Percentiles rank a stretch among this genome's conserved stretches.
Evolutionary conservation across 306 rosid species (phyloP).

Genomic region (Hippophae rhamnoides): DNA sequence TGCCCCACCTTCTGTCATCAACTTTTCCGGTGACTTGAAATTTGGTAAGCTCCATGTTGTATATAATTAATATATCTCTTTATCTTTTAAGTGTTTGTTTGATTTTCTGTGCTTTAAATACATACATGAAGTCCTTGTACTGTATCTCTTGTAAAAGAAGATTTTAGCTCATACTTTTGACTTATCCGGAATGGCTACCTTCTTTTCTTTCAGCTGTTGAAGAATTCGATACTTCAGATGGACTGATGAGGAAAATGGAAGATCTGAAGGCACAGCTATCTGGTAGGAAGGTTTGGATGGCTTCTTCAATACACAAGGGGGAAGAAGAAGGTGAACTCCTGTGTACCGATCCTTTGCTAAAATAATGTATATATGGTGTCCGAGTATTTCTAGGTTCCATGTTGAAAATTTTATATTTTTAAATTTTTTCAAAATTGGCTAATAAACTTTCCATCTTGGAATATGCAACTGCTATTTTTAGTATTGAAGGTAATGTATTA

Average conservation of each 20-base stretch:
- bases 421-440: too few species aligned
- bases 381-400: too few species aligned
- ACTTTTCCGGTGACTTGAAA: slow-evolving; percentile 75
- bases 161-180: neutral
- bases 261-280: slow-evolving; percentile 43
- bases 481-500: too few species aligned
- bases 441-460: too few species aligned
- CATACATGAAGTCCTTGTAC: neutral
- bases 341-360: slow-evolving; percentile 16
- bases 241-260: slow-evolving; percentile 32
- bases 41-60: slow-evolving; percentile 43
- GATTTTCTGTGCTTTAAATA: neutral
- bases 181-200: slow-evolving; percentile 9
- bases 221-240: slow-evolving; percentile 40
- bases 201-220: slow-evolving; percentile 49
- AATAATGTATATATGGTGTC: slow-evolving; percentile 6
- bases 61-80: neutral
- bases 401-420: too few species aligned
- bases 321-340: slow-evolving; percentile 77
- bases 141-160: neutral
- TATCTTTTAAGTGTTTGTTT: slow-evolving; percentile 7
- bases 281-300: slow-evolving; percentile 80
- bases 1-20: slow-evolving; percentile 65
- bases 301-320: slow-evolving; percentile 83
- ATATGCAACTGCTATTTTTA: too few species aligned